Percentiles rank a stretch among this genome's conserved stretches.
Conservation (phyloP, 352 stramenopile genomes). For the Phytophthora pisi region DNA sequence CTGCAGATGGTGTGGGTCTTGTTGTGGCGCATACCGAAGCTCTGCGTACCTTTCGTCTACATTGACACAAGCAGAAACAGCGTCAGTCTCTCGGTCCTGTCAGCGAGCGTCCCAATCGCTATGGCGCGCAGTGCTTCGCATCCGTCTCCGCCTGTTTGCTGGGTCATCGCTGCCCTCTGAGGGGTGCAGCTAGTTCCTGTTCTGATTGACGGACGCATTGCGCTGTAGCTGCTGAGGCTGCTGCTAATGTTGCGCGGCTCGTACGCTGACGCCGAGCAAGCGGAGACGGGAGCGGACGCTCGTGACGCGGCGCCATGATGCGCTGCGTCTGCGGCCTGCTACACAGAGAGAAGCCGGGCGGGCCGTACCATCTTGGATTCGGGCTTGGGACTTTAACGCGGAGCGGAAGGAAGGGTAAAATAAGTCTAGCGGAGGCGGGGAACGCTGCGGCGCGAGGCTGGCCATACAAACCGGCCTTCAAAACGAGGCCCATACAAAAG, state of each 20-base stretch:
- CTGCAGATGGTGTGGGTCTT: conserved; percentile 99
- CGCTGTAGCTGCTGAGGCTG: conserved; percentile 12
- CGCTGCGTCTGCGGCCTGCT: background rate
- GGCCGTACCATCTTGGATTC: conserved; percentile 84
- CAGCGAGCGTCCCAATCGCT: background rate
- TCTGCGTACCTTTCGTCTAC: conserved; percentile 99
- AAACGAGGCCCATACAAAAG: conserved; percentile 56
- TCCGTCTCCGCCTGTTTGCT: conserved; percentile 12
- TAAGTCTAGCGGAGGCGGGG: conserved; percentile 54
- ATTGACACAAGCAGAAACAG: conserved; percentile 28
- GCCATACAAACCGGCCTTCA: conserved; percentile 71
- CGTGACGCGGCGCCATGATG: background rate
- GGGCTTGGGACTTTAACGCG: conserved; percentile 86
- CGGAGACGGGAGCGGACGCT: conserved; percentile 13
- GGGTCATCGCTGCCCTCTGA: background rate
- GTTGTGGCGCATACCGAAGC: conserved; percentile 99
- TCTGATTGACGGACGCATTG: conserved; percentile 8
- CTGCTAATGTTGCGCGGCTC: background rate
- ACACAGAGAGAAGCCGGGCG: background rate
- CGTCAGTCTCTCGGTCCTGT: conserved; percentile 23
- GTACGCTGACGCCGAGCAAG: background rate
- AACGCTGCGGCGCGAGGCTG: conserved; percentile 33
- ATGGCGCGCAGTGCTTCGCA: background rate
- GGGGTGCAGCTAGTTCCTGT: background rate
- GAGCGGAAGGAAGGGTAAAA: conserved; percentile 90